These are phyloP conservation scores for Arctium minus DNA, from an alignment of 129 eudicot genomes.

Conservation along the genomic window DNA sequence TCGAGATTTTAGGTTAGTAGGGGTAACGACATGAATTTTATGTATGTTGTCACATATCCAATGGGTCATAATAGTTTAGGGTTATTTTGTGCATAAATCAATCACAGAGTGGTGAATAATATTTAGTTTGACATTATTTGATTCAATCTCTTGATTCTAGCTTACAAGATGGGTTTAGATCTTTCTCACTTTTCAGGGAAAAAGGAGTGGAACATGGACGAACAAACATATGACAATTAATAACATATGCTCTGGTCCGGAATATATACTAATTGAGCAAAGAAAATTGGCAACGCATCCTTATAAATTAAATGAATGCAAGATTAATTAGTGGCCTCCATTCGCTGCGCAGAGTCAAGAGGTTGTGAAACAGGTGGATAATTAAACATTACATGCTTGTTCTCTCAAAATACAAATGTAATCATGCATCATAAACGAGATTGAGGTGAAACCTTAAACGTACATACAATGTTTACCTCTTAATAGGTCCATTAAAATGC, in stretches of 20 bases:
- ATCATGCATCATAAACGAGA: too few relatives aligned
- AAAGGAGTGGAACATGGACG: not conserved
- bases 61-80: not conserved
- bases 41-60: not conserved
- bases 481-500: too few relatives aligned
- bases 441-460: conserved; percentile 41
- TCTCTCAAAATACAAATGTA: conserved; percentile 43
- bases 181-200: not conserved
- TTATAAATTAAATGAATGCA: conserved; percentile 50
- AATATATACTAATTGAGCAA: not conserved
- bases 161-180: not conserved
- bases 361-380: conserved; percentile 83
- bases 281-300: conserved; percentile 43
- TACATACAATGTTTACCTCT: conserved; percentile 20
- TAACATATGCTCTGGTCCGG: not conserved
- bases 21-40: not conserved
- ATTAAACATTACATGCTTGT: conserved; percentile 52
- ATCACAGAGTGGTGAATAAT: not conserved
- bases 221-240: not conserved
- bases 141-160: not conserved
- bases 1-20: not conserved
- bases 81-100: not conserved
- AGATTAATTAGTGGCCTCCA: conserved; percentile 72
- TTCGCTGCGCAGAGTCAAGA: conserved; percentile 81
- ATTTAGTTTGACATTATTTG: not conserved